Percentiles rank a stretch among this genome's conserved stretches.
Conservation (phyloP, 1,139 yeast genomes). For the Pichia cactophila region DNA sequence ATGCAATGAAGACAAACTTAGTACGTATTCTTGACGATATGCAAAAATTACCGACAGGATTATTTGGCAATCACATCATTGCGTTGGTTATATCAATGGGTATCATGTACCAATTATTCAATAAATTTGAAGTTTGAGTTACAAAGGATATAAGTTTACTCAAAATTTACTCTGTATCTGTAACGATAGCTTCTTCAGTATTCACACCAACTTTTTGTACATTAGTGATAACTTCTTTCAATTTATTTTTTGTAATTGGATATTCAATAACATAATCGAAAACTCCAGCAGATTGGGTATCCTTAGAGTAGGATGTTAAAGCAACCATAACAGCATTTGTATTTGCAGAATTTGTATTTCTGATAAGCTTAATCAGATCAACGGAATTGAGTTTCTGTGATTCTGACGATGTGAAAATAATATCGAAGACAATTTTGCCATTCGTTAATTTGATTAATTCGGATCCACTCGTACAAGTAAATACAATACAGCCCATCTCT, state of each 20-base stretch:
- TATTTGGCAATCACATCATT: not conserved
- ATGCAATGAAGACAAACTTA: slow-evolving; percentile 19
- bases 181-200: slow-evolving; percentile 25
- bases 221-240: slow-evolving; percentile 24
- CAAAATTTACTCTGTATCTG: slow-evolving; percentile 23
- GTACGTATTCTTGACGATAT: slow-evolving; percentile 13
- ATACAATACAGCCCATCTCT: slow-evolving; percentile 72
- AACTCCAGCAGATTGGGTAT: slow-evolving; percentile 48
- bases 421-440: slow-evolving; percentile 75
- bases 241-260: slow-evolving; percentile 50
- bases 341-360: slow-evolving; percentile 69
- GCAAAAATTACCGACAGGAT: not conserved
- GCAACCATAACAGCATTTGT: slow-evolving; percentile 74
- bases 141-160: not conserved
- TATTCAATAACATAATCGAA: slow-evolving; percentile 72
- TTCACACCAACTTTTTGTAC: slow-evolving; percentile 11
- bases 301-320: slow-evolving; percentile 64
- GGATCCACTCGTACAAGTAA: slow-evolving; percentile 71
- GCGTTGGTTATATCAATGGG: not conserved
- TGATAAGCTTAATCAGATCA: slow-evolving; percentile 66
- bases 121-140: not conserved
- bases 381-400: slow-evolving; percentile 59
- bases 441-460: slow-evolving; percentile 78
- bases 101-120: not conserved
- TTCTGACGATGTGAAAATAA: slow-evolving; percentile 70